Evolutionary conservation across 495 filamentous ascomycete genomes (phyloP).

Genomic region (Talaromyces borbonicus): DNA sequence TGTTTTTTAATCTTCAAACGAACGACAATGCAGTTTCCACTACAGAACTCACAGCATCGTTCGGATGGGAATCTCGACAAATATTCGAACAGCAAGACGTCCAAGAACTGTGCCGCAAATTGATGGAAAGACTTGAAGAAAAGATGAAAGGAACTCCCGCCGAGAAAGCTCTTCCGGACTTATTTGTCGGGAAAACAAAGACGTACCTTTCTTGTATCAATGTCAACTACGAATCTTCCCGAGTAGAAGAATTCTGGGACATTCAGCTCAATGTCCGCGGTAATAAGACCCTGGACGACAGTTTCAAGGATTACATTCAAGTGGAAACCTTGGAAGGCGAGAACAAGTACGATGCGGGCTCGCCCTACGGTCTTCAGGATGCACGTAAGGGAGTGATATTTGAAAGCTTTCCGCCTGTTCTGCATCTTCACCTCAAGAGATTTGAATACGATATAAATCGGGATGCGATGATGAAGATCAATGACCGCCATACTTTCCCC

Average conservation of each 20-base stretch:
- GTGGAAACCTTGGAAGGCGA: conserved; percentile 96
- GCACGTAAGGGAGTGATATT: conserved; percentile 98
- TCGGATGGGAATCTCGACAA: conserved; percentile 95
- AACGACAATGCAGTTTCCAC: conserved; percentile 73
- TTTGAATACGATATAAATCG: conserved; percentile 96
- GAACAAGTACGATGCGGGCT: conserved; percentile 90
- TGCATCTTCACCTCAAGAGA: conserved; percentile 93
- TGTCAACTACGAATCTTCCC: conserved; percentile 90
- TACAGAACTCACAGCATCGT: conserved; percentile 85
- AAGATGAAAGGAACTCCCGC: conserved; percentile 96
- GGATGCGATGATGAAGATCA: conserved; percentile 98
- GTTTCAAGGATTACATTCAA: conserved; percentile 91
- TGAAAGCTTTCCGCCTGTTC: conserved; percentile 85
- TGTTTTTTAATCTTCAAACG: conserved; percentile 92
- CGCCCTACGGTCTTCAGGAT: conserved; percentile 86
- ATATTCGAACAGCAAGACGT: conserved; percentile 99
- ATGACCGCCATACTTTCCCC: conserved; percentile 95
- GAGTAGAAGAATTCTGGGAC: conserved; percentile 97
- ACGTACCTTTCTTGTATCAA: conserved; percentile 99
- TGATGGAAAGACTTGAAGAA: conserved; percentile 93
- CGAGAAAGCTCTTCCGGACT: conserved; percentile 79
- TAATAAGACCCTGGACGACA: conserved; percentile 85
- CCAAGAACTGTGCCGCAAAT: conserved; percentile 87
- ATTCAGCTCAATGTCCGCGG: conserved; percentile 94
- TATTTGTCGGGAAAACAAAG: conserved; percentile 95